Evolutionary conservation across 169 alveolate species (phyloP), one percentile per base, ranked within the genome.

Genomic region (Plasmodium yoelii): DNA sequence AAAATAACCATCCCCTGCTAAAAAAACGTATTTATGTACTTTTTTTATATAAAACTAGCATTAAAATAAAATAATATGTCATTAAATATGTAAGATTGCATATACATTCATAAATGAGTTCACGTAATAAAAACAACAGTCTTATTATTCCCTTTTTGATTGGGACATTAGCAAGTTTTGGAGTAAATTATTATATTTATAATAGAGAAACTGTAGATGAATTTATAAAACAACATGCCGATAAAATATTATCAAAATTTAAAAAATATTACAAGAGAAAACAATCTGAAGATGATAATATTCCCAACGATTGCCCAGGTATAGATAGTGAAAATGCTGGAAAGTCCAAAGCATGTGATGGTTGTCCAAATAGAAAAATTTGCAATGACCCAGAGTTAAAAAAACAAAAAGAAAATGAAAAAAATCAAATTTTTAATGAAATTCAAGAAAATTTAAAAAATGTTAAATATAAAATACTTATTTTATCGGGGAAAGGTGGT

Each of bases 401-500:
- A 84, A 69, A 77, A 63, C 94, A 86, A 72, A 67, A 71, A 47
- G 90, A 42, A 26, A 72, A 49, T 49, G 77, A 56, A 68, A 77
- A 87, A 64, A 84, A 77, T 67, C 84, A 90, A 63, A 93, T 93
- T 13, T 77, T 92, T 22, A 92, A 68, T 15, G 97, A 95, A 74
- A 94, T 97, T 7, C 94, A 95, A 49, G 94, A 91, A 61, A 96
- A 96, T 70, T 94, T 98, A 80, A 57, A 88, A 39, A 90, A 93
- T 57, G 97, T 98, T 9, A 96, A 96, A 88, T 89, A 94, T 73
- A 96, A 97, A 53, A 93, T 98, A 13, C 87, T 98, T 28, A 95
- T 98, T 0, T 90, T 98, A 19, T 97, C 99, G 26, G 99, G 99
- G 0, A 98, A 99, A 92, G 99, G 99, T n/a, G 99, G 99, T 4